These are phyloP conservation scores for Aspergillus arachidicola DNA, from an alignment of 2,329 filamentous ascomycete genomes.

Conservation along the genomic window DNA sequence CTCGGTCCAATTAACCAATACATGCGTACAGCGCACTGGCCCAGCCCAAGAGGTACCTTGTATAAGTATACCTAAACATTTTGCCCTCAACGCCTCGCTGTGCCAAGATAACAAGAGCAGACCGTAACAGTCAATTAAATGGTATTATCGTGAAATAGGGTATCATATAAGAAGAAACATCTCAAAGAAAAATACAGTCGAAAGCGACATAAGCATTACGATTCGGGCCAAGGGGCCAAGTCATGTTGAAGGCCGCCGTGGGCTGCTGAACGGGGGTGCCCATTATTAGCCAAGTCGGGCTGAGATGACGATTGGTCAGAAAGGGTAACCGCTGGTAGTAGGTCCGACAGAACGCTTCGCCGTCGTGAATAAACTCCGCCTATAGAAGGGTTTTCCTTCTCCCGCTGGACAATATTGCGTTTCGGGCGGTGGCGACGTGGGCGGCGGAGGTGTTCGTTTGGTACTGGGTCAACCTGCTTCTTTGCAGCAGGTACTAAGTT, in stretches of 20 bases:
- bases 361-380: conserved; percentile 35
- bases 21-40: not conserved
- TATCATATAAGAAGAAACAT: conserved; percentile 1
- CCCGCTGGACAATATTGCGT: conserved; percentile 21
- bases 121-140: not conserved
- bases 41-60: not conserved
- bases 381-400: conserved; percentile 32
- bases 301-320: not conserved
- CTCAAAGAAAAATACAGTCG: not conserved
- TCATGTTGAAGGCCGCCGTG: conserved; percentile 23
- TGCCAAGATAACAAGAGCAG: not conserved
- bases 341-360: conserved; percentile 30
- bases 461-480: conserved; percentile 54
- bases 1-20: not conserved
- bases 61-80: not conserved
- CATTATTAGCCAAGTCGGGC: not conserved
- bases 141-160: not conserved
- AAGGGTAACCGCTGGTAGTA: conserved; percentile 21
- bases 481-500: conserved; percentile 52
- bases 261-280: not conserved
- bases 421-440: conserved; percentile 24
- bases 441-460: conserved; percentile 39
- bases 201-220: conserved; percentile 9
- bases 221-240: conserved; percentile 22
- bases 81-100: not conserved